Conservation (phyloP, 768 basidiomycete species). For the Rhizopogon vulgaris region DNA sequence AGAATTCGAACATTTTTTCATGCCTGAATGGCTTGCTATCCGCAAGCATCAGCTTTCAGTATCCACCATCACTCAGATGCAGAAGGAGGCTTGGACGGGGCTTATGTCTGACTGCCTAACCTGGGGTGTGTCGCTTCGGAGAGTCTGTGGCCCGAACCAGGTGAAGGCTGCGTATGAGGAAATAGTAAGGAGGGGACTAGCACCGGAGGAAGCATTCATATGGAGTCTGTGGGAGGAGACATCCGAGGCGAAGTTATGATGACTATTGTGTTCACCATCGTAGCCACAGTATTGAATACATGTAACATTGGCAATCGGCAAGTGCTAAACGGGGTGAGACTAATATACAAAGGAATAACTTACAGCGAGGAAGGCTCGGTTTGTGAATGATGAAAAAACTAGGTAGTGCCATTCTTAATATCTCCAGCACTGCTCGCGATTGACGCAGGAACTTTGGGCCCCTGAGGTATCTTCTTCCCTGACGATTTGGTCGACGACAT, state of each 20-base stretch:
- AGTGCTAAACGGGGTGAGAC: neutral
- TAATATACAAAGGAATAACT: neutral
- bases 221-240: slow-evolving; percentile 61
- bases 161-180: slow-evolving; percentile 46
- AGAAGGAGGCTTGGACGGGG: slow-evolving; percentile 51
- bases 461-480: neutral
- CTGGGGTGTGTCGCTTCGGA: slow-evolving; percentile 49
- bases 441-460: neutral
- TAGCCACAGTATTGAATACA: neutral
- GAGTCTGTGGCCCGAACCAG: slow-evolving; percentile 37
- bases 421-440: neutral
- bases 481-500: neutral
- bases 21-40: slow-evolving; percentile 60
- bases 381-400: neutral
- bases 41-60: slow-evolving; percentile 44
- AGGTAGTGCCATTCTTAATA: neutral
- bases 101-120: slow-evolving; percentile 48
- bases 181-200: slow-evolving; percentile 39
- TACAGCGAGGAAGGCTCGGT: neutral
- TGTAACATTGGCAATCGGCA: neutral
- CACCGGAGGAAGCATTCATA: slow-evolving; percentile 50
- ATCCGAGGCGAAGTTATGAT: neutral
- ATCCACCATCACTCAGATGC: slow-evolving; percentile 41
- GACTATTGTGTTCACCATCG: neutral
- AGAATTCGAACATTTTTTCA: slow-evolving; percentile 53